Conservation (phyloP, 2,329 filamentous ascomycete genomes). For the Didymella sp. region DNA sequence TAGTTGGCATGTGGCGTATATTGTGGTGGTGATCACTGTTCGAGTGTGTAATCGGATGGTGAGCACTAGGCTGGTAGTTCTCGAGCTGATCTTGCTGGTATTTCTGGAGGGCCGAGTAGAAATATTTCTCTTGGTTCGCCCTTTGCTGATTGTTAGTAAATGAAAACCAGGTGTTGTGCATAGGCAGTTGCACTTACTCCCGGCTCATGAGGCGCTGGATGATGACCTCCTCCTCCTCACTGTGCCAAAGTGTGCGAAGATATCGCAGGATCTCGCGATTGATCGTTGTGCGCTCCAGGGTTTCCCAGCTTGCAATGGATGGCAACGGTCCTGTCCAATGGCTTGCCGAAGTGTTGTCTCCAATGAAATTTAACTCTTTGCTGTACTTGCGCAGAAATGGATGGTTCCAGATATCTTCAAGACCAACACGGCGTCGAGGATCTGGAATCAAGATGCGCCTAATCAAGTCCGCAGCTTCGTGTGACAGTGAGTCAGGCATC, state of each 20-base stretch:
- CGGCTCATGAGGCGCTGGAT: constrained; percentile 67
- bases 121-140: constrained; percentile 88
- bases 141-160: constrained; percentile 53
- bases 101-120: constrained; percentile 83
- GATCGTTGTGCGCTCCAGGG: constrained; percentile 70
- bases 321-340: constrained; percentile 62
- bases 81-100: constrained; percentile 86
- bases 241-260: constrained; percentile 90
- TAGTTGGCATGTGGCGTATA: constrained; percentile 30
- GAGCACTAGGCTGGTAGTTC: constrained; percentile 76
- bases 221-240: constrained; percentile 75
- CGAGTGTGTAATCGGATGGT: constrained; percentile 72
- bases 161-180: neutral
- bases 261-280: constrained; percentile 84
- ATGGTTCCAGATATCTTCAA: constrained; percentile 84
- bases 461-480: constrained; percentile 79
- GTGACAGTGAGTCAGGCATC: constrained; percentile 61
- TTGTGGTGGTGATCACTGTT: constrained; percentile 81
- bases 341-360: constrained; percentile 60
- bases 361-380: constrained; percentile 69
- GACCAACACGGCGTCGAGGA: constrained; percentile 78
- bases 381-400: constrained; percentile 86
- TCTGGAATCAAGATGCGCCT: constrained; percentile 78
- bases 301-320: constrained; percentile 67
- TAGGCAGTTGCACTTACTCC: constrained; percentile 45